These are phyloP conservation scores for Taiozyma sp. DNA, from an alignment of 1,139 yeast species.

Conservation along the genomic window DNA sequence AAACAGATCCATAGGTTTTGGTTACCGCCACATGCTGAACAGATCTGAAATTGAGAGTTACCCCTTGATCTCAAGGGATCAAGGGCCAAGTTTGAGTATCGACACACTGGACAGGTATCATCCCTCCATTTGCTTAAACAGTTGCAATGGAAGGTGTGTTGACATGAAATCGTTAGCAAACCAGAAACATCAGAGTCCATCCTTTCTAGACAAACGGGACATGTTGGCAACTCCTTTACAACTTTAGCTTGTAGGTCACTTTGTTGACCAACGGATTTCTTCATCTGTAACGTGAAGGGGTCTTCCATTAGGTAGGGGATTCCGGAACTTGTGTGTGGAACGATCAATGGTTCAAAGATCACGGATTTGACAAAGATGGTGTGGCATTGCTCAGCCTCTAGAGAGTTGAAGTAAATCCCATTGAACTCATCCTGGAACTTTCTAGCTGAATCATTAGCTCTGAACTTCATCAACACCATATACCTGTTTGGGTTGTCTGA, in stretches of 20 bases:
- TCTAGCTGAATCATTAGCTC: conserved; percentile 49
- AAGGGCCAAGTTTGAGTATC: conserved; percentile 54
- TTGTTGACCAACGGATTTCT: conserved; percentile 16
- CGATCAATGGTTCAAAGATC: conserved; percentile 31
- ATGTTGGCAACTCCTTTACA: conserved; percentile 74
- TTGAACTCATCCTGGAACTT: conserved; percentile 63
- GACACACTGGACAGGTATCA: conserved; percentile 88
- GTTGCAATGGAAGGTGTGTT: conserved; percentile 89
- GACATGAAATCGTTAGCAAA: conserved; percentile 82
- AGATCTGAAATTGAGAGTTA: conserved; percentile 27
- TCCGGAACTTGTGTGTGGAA: conserved; percentile 18
- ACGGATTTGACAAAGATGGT: conserved; percentile 67
- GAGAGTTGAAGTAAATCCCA: conserved; percentile 74
- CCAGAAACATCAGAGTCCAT: conserved; percentile 86
- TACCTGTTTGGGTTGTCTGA: conserved; percentile 67
- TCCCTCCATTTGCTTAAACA: conserved; percentile 89
- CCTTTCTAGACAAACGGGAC: conserved; percentile 90
- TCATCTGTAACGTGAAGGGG: conserved; percentile 51
- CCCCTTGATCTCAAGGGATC: conserved; percentile 18
- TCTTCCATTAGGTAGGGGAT: conserved; percentile 72
- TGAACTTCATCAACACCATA: conserved; percentile 73
- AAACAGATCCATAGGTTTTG: conserved; percentile 88
- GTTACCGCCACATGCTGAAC: conserved; percentile 51
- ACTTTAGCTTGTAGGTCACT: conserved; percentile 4
- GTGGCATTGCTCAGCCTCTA: conserved; percentile 88